Evolutionary conservation across 202 grass and related monocot species (phyloP), one percentile per base, ranked within the genome.

Genomic region (Bolboschoenoplectus hybrid): DNA sequence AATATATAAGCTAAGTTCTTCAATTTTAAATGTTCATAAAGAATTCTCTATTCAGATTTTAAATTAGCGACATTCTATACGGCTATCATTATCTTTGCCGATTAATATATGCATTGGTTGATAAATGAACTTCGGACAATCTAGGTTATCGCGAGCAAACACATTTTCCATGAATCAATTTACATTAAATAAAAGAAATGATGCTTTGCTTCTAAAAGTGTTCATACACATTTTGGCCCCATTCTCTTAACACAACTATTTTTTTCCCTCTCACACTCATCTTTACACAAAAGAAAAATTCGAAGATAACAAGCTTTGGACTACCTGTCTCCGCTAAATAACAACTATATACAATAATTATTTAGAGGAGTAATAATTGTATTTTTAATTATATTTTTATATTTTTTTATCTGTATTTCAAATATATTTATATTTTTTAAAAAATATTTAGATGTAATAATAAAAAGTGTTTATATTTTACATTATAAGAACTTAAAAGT

Each of bases 131-230:
- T 19, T 61, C 57, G 20, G 5, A 34, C 26, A 65, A 65, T 65
- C 26, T 8, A 26, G 7, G 26, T 36, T 65, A 65, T 36, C 9
- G 35, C 32, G 7, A 35, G 62, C 20, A 2, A 65, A n/a, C 34
- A 35, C 2, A 35, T 36, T 65, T 65, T 9, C 62, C 14, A 44
- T n/a, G 19, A 26, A 34, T 17, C 13, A 50, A 6, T 51, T 74
- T 74, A 13, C 70, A 50, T 50, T 50, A 0, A 1, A 50, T 9
- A 32, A 74, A 32, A 51, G 43, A 73, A 74, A 51, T 50, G 8
- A 34, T 74, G 45, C 70, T 74, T 50, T 34, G 44, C 19, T 50
- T 74, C 70, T 50, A 51, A 74, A 68, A 49, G 13, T 46, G 44
- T 73, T 17, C 49, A 47, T 26, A 20, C 69, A 46, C 69, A 73